Percentiles rank a stretch among this genome's conserved stretches.
Conservation (phyloP, 2,329 filamentous ascomycete species). For the Epicoccum sorghinum region DNA sequence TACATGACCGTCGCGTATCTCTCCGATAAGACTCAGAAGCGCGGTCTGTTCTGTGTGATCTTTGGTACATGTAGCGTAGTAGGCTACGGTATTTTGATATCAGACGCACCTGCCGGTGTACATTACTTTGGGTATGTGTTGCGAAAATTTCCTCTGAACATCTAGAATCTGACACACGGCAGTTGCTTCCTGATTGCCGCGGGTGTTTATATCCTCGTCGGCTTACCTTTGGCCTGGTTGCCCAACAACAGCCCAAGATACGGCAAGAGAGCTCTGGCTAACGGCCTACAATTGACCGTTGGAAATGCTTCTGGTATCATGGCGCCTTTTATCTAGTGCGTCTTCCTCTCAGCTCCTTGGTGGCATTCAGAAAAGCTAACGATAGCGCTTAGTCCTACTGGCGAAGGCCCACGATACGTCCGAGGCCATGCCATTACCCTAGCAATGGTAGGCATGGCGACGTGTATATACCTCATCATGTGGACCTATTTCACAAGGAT, state of each 20-base stretch:
- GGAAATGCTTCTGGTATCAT: conserved; percentile 77
- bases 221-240: conserved; percentile 63
- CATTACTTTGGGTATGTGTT: conserved; percentile 67
- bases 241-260: conserved; percentile 75
- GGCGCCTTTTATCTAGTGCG: conserved; percentile 66
- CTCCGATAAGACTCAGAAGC: conserved; percentile 70
- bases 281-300: conserved; percentile 71
- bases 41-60: conserved; percentile 67
- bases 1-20: conserved; percentile 71
- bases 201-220: conserved; percentile 68
- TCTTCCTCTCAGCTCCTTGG: conserved; percentile 6
- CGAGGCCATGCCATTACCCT: conserved; percentile 60
- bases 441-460: conserved; percentile 53
- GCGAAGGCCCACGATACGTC: conserved; percentile 54
- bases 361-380: conserved; percentile 9
- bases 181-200: conserved; percentile 72
- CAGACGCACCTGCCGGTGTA: conserved; percentile 63
- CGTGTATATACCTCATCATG: conserved; percentile 45
- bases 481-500: conserved; percentile 45
- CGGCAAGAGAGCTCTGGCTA: conserved; percentile 75
- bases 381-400: conserved; percentile 51
- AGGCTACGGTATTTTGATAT: conserved; percentile 71
- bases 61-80: conserved; percentile 68
- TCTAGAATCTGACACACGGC: not conserved
- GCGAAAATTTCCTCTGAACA: not conserved